Conservation (phyloP, 2,329 filamentous ascomycete species). For the Trichoderma asperellum region DNA sequence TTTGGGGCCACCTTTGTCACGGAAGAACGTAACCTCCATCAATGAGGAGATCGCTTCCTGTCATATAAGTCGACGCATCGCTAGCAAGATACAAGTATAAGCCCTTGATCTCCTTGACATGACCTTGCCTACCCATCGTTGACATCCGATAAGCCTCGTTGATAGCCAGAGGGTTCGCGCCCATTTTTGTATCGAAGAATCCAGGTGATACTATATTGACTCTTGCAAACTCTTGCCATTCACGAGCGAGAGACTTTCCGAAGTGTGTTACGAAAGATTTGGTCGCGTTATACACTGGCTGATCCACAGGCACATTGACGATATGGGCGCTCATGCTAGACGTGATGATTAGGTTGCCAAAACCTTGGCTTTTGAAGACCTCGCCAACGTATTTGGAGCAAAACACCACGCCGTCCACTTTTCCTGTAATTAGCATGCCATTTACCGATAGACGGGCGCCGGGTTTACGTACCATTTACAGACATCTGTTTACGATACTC, state of each 20-base stretch:
- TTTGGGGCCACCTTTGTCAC: background rate
- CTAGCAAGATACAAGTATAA: slow-evolving; percentile 17
- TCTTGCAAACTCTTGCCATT: slow-evolving; percentile 19
- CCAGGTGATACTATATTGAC: slow-evolving; percentile 18
- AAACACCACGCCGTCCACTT: slow-evolving; percentile 18
- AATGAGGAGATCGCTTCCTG: slow-evolving; percentile 7
- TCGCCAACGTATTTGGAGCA: slow-evolving; percentile 9
- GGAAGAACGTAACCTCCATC: slow-evolving; percentile 19
- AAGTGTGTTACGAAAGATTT: slow-evolving; percentile 19
- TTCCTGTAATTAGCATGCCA: background rate
- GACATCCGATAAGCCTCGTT: slow-evolving; percentile 21
- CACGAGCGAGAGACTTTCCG: slow-evolving; percentile 17
- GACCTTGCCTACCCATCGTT: slow-evolving; percentile 2
- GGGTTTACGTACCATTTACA: slow-evolving; percentile 9
- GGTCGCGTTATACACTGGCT: slow-evolving; percentile 20
- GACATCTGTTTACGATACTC: slow-evolving; percentile 21
- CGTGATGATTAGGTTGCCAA: slow-evolving; percentile 16
- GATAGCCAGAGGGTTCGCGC: background rate
- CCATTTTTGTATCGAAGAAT: slow-evolving; percentile 21
- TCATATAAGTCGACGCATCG: slow-evolving; percentile 14
- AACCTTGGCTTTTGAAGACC: background rate
- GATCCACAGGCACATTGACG: slow-evolving; percentile 17
- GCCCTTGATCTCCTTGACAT: slow-evolving; percentile 16
- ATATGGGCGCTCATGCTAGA: slow-evolving; percentile 14
- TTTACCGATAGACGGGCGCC: background rate